Percentiles rank a stretch among this genome's conserved stretches.
Evolutionary conservation across 2,329 filamentous ascomycete species (phyloP).

Genomic region (Colletotrichum sp.): DNA sequence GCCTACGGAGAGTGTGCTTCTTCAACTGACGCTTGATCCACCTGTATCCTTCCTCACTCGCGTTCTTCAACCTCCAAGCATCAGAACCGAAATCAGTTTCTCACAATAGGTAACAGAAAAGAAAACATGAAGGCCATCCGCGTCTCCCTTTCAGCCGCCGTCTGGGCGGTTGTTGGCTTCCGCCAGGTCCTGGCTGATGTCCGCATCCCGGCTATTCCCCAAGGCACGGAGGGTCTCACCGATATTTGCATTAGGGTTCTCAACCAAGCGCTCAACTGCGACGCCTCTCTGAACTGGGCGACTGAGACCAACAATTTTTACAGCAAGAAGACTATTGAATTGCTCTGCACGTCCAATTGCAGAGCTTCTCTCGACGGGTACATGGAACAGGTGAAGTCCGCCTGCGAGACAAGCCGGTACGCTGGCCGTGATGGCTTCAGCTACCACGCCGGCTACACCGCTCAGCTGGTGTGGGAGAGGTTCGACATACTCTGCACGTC

Average conservation of each 20-base stretch:
- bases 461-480: too few species aligned
- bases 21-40: too few species aligned
- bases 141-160: too few species aligned
- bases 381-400: neutral
- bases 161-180: too few species aligned
- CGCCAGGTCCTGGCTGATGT: neutral
- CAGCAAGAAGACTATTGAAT: neutral
- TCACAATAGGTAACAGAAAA: too few species aligned
- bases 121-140: too few species aligned
- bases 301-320: neutral
- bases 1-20: too few species aligned
- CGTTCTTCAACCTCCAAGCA: too few species aligned
- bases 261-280: neutral
- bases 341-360: neutral
- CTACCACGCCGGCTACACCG: neutral
- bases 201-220: neutral
- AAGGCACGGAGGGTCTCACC: neutral
- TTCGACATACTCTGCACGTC: too few species aligned
- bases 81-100: too few species aligned
- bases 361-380: neutral
- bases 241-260: neutral
- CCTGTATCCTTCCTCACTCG: too few species aligned
- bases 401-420: neutral
- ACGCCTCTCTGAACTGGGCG: neutral
- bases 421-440: neutral